Evolutionary conservation across 257 asterid species (phyloP).

Genomic region (Salvia miltiorrhiza): DNA sequence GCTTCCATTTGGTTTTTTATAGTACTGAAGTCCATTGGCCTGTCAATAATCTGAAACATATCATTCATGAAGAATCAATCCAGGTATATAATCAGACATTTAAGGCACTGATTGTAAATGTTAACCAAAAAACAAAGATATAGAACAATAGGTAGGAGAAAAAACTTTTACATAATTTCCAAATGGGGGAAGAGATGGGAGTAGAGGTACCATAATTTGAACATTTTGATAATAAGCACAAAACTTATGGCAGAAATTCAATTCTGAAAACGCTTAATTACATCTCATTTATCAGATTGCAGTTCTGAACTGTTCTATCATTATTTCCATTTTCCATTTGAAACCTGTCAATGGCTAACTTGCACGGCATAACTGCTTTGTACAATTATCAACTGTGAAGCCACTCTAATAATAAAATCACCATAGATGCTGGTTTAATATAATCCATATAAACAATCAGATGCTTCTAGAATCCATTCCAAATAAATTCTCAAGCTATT

Average conservation of each 20-base stretch:
- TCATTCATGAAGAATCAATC: conserved; percentile 34
- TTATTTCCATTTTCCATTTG: background rate
- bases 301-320: background rate
- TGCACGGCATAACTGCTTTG: background rate
- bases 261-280: background rate
- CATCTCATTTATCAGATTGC: background rate
- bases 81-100: conserved; percentile 8
- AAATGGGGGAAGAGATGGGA: background rate
- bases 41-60: conserved; percentile 79
- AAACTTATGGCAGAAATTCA: background rate
- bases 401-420: background rate
- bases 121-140: background rate
- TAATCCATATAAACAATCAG: background rate
- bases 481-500: background rate
- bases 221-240: background rate
- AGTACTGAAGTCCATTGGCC: conserved; percentile 99
- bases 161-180: background rate
- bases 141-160: background rate
- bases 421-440: background rate
- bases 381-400: background rate
- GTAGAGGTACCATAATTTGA: background rate
- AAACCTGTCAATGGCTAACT: background rate
- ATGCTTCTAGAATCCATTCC: conserved; percentile 3
- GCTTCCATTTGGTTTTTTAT: conserved; percentile 98
- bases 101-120: conserved; percentile 2